These are phyloP conservation scores for Plantago major DNA, from an alignment of 257 asterid species.

Conservation along the genomic window DNA sequence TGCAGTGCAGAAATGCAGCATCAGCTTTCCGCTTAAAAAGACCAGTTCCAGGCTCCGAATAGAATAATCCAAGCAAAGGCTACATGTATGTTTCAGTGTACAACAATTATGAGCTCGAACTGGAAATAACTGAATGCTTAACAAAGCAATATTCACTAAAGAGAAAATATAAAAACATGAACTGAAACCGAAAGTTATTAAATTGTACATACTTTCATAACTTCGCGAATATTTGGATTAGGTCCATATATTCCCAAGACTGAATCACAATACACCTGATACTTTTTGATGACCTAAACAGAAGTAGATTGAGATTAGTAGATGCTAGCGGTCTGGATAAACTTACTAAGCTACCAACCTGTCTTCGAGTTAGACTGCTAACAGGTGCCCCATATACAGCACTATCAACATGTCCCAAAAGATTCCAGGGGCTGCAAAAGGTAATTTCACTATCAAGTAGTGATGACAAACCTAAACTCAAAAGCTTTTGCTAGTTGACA, in stretches of 20 bases:
- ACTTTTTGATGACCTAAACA: constrained; percentile 73
- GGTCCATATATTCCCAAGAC: constrained; percentile 54
- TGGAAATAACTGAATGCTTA: neutral
- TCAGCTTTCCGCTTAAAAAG: constrained; percentile 88
- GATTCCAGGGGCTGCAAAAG: constrained; percentile 77
- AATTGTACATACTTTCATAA: constrained; percentile 51
- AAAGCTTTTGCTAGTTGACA: neutral
- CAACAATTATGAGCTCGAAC: neutral
- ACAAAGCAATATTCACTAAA: neutral
- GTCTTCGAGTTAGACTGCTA: constrained; percentile 63
- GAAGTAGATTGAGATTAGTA: constrained; percentile 11
- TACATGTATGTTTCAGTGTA: constrained; percentile 29
- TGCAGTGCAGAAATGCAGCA: constrained; percentile 59
- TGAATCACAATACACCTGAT: constrained; percentile 71
- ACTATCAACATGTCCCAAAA: constrained; percentile 78
- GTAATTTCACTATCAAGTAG: neutral
- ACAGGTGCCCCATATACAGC: constrained; percentile 70
- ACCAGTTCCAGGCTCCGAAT: constrained; percentile 71
- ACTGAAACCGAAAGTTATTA: constrained; percentile 11
- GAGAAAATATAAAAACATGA: neutral
- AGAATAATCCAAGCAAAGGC: constrained; percentile 86
- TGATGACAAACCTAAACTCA: neutral
- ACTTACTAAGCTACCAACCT: constrained; percentile 42
- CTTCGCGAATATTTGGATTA: constrained; percentile 64
- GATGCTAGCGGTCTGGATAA: neutral